phyloP scores from a whole-genome alignment of 2,329 filamentous ascomycete genomes.

The Aureobasidium vineae region DNA sequence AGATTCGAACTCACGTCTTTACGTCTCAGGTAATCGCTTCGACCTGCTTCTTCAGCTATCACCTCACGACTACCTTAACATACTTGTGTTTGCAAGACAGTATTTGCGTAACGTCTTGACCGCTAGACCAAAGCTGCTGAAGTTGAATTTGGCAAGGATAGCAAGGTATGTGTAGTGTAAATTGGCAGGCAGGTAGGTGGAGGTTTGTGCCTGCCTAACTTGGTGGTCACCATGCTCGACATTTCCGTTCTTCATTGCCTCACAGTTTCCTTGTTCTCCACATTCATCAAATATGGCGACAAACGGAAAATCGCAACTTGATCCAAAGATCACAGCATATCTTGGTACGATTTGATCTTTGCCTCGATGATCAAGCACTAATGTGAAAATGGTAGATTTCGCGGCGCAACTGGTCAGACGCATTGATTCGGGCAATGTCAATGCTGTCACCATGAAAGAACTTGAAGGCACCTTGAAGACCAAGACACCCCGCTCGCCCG shows the following conservation, averaged over 20 bases:
- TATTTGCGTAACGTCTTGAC: not conserved
- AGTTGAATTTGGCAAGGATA: not conserved
- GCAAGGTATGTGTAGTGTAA: not conserved
- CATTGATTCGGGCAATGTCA: constrained; percentile 11
- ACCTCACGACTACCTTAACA: not conserved
- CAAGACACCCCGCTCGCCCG: constrained; percentile 27
- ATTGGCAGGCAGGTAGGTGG: not conserved
- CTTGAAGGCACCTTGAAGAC: constrained; percentile 25
- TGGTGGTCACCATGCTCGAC: not conserved
- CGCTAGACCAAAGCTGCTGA: not conserved
- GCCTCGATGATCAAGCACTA: not conserved
- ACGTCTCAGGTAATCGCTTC: not conserved
- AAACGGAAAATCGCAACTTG: not conserved
- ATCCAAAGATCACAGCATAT: constrained; percentile 8
- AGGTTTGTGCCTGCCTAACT: not conserved
- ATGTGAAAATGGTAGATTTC: not conserved
- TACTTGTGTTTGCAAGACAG: not conserved
- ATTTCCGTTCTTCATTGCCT: not conserved
- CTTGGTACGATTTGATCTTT: not conserved
- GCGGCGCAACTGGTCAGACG: constrained; percentile 4
- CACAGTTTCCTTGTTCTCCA: too few species aligned
- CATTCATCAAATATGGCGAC: not conserved
- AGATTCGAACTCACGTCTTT: not conserved
- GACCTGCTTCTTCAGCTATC: not conserved
- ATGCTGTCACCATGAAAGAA: not conserved